These are phyloP conservation scores for Eucalyptus erythrocorys DNA, from an alignment of 345 rosid genomes.

Conservation along the genomic window DNA sequence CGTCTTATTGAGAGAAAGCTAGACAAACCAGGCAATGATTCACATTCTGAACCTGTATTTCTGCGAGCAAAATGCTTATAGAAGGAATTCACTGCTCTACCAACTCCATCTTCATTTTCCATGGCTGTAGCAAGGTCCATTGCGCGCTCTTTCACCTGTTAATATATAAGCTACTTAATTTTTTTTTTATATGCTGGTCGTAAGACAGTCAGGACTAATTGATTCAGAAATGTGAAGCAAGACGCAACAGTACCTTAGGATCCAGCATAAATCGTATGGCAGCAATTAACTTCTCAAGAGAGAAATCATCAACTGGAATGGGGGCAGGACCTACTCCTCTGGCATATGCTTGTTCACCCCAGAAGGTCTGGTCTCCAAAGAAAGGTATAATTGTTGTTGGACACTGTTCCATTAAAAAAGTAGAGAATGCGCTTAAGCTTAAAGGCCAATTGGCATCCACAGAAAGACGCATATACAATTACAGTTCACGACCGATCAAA, in stretches of 20 bases:
- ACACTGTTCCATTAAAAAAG: constrained; percentile 11
- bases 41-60: background rate
- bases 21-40: background rate
- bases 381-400: constrained; percentile 49
- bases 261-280: constrained; percentile 41
- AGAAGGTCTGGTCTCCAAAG: constrained; percentile 58
- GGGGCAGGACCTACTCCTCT: constrained; percentile 47
- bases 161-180: background rate
- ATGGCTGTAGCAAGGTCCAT: constrained; percentile 25
- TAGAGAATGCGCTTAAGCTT: background rate
- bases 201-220: background rate
- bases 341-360: constrained; percentile 48
- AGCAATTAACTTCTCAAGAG: constrained; percentile 28
- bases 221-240: background rate
- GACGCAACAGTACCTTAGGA: constrained; percentile 9
- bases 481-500: background rate
- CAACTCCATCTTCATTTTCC: constrained; percentile 37
- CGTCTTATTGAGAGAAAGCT: constrained; percentile 7
- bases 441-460: background rate
- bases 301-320: constrained; percentile 34
- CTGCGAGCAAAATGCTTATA: constrained; percentile 34
- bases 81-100: constrained; percentile 42
- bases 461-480: background rate
- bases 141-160: constrained; percentile 25
- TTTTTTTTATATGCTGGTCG: background rate